Conservation (phyloP, 352 stramenopile genomes). For the Globisporangium apiculatum region DNA sequence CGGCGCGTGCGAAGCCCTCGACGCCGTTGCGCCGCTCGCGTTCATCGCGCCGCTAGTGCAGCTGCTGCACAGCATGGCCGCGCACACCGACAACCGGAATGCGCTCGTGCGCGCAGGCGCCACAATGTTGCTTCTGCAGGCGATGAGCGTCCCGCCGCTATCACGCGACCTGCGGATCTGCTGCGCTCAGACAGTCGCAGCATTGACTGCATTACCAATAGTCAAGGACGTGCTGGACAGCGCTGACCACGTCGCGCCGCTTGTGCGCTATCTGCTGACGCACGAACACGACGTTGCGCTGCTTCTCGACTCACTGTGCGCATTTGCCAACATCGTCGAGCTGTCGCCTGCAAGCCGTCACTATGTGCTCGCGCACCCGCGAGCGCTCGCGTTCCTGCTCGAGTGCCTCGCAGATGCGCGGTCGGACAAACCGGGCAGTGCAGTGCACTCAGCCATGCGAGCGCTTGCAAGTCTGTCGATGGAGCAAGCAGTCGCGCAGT, state of each 20-base stretch:
- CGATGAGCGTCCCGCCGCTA: constrained; percentile 15
- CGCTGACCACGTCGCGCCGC: constrained; percentile 35
- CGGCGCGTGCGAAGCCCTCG: constrained; percentile 1
- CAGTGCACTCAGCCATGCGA: constrained; percentile 37
- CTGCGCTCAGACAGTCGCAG: constrained; percentile 18
- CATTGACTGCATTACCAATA: constrained; percentile 16
- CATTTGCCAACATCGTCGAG: constrained; percentile 50
- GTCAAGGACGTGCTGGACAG: constrained; percentile 25
- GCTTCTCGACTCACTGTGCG: constrained; percentile 29
- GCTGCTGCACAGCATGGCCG: constrained; percentile 8
- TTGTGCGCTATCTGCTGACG: constrained; percentile 50
- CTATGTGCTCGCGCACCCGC: constrained; percentile 23
- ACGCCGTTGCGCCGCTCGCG: constrained; percentile 1
- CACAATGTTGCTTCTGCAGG: constrained; percentile 18
- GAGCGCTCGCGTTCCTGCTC: constrained; percentile 34
- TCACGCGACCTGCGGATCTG: constrained; percentile 16
- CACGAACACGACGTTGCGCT: constrained; percentile 25
- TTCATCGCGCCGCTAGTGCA: constrained; percentile 13
- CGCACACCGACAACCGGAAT: constrained; percentile 16
- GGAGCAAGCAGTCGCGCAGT: constrained; percentile 32
- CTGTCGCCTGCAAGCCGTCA: constrained; percentile 32
- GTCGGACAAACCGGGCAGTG: constrained; percentile 13
- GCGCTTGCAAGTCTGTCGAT: constrained; percentile 48
- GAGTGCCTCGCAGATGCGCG: constrained; percentile 30
- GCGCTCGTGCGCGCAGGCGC: constrained; percentile 11